Conservation (phyloP, 805 yeast genomes). For the Nakazawaea peltata region DNA sequence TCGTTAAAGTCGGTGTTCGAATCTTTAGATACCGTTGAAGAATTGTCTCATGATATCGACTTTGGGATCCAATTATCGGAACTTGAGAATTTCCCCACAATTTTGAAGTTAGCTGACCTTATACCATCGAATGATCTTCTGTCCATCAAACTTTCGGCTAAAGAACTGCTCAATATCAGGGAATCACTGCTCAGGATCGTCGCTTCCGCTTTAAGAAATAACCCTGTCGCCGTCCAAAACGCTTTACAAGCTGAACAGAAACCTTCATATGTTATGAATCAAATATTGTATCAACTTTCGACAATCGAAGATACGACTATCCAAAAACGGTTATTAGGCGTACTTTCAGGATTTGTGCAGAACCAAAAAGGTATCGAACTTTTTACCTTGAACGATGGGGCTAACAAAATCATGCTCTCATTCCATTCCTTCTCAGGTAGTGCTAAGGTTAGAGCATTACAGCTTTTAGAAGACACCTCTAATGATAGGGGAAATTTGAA, state of each 20-base stretch:
- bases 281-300: conserved; percentile 4
- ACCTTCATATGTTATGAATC: conserved; percentile 4
- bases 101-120: conserved; percentile 22
- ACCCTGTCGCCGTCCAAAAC: conserved; percentile 47
- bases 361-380: conserved; percentile 23
- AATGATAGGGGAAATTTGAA: conserved; percentile 1
- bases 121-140: conserved; percentile 13
- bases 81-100: conserved; percentile 21
- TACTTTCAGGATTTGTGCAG: conserved; percentile 37
- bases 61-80: conserved; percentile 44
- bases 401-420: conserved; percentile 13
- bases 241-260: conserved; percentile 16
- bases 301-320: conserved; percentile 20
- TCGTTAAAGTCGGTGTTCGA: conserved; percentile 6
- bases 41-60: conserved; percentile 60
- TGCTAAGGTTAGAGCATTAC: conserved; percentile 30
- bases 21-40: conserved; percentile 39
- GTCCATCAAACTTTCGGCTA: conserved; percentile 3
- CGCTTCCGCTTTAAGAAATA: conserved; percentile 67
- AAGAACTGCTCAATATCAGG: conserved; percentile 17
- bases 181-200: conserved; percentile 55
- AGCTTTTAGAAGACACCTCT: conserved; percentile 39
- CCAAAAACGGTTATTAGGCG: conserved; percentile 42
- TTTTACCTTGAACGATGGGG: conserved; percentile 16
- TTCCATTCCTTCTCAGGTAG: conserved; percentile 16